A percentile compares a stretch with the other conserved stretches of the same genome.
These are phyloP conservation scores for Coleophoma crateriformis DNA, from an alignment of 2,329 filamentous ascomycete species.

Conservation along the genomic window DNA sequence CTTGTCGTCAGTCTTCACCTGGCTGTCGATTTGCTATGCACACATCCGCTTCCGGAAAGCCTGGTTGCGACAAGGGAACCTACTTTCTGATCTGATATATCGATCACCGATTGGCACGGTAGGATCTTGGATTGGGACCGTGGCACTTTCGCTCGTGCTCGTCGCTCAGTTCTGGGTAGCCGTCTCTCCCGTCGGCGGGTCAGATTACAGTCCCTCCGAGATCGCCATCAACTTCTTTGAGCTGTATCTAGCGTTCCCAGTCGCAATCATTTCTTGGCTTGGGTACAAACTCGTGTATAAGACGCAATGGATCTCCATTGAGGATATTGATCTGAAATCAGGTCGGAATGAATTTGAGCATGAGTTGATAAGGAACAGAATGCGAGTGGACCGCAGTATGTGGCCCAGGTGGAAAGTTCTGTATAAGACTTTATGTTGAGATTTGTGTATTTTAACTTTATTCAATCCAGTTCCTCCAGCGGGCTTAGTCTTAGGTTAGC, in stretches of 20 bases:
- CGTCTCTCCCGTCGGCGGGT: constrained; percentile 63
- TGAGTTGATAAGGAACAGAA: constrained; percentile 69
- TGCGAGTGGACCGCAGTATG: constrained; percentile 62
- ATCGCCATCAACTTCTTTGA: constrained; percentile 67
- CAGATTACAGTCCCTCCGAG: constrained; percentile 31
- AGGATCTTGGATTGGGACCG: constrained; percentile 58
- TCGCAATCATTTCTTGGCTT: constrained; percentile 62
- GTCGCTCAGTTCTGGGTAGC: constrained; percentile 69
- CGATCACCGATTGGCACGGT: constrained; percentile 50
- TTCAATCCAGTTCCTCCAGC: too few relatives aligned
- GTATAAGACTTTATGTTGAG: constrained; percentile 67
- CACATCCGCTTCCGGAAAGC: constrained; percentile 86
- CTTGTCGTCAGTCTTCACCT: constrained; percentile 71
- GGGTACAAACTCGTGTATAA: constrained; percentile 73
- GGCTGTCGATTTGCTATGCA: constrained; percentile 76
- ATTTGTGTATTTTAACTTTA: neutral
- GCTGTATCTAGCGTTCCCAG: constrained; percentile 63
- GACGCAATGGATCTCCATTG: constrained; percentile 60
- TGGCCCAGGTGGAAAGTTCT: constrained; percentile 75
- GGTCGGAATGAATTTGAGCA: constrained; percentile 82
- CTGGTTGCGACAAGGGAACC: constrained; percentile 60
- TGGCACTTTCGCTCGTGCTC: constrained; percentile 40
- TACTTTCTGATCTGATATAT: constrained; percentile 59
- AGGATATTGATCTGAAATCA: constrained; percentile 81
- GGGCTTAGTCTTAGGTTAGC: too few relatives aligned